Evolutionary conservation across 1,284 basidiomycete genomes (phyloP), one percentile per base, ranked within the genome.

Genomic region (Amylostereum areolatum): DNA sequence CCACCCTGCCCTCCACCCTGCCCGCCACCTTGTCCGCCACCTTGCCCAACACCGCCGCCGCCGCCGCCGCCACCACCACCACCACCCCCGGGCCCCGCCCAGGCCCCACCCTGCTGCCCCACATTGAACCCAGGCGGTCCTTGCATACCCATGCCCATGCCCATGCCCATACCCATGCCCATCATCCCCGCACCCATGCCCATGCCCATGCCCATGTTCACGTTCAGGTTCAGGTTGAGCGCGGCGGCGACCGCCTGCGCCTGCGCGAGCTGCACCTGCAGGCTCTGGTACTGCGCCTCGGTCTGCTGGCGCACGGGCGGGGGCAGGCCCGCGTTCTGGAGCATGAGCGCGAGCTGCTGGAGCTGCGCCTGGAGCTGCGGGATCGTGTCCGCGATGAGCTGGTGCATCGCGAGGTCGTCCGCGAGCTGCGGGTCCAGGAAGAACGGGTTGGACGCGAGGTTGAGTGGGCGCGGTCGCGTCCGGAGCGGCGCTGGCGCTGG

Each of bases 281-380:
- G 72, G 57, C 87, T 80, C 50, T 85, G 82, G 61, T 85, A 78
- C 61, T 88, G 83, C 72, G 84, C 77, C 66, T 88, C 82, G 18
- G 87, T 85, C 56, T 85, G 79, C 62, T 85, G 85, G 27, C 89
- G 83, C 50, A 88, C 84, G 48, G 80, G 77, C 29, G 68, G 64
- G 3, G 87, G 87, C 4, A 92, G 70, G 12, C 77, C 74, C 12
- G 82, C 76, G 61, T 89, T 90, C 63, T 87, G 83, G 52, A 91
- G 77, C 75, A 88, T 83, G 54, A 80, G 71, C 45, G 81, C 82
- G 41, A 90, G 71, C 59, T 91, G 89, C 33, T 72, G 67, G 55
- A 91, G 82, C 60, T 89, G 85, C 3, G 85, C 85, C 64, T 91
- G 89, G 5, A 91, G 71, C 59, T 88, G 83, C 27, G 85, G 82